A percentile compares a stretch with the other conserved stretches of the same genome.
Evolutionary conservation across 352 stramenopile species (phyloP).

Genomic region (Phytophthora uliginosa): DNA sequence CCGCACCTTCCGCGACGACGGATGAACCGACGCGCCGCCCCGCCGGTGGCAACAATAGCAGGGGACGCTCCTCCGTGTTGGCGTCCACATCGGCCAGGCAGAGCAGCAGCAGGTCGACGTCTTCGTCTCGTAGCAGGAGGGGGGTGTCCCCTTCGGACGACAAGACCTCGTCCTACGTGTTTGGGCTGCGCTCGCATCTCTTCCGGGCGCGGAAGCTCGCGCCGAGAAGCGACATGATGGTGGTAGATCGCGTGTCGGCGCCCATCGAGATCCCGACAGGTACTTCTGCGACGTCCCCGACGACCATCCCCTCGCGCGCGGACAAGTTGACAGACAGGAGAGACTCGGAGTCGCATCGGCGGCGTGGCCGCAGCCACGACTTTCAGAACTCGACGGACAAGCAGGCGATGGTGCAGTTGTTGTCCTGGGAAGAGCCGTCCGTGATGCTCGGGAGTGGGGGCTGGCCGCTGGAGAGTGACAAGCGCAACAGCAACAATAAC

Average conservation of each 20-base stretch:
- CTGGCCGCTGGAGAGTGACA: constrained; percentile 42
- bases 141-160: constrained; percentile 25
- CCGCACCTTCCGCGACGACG: constrained; percentile 2
- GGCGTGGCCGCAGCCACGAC: constrained; percentile 28
- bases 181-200: constrained; percentile 45
- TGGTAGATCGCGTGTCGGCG: constrained; percentile 58
- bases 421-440: constrained; percentile 75
- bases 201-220: constrained; percentile 39
- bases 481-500: constrained; percentile 19
- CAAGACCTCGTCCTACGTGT: constrained; percentile 36
- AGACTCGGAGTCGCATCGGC: constrained; percentile 27
- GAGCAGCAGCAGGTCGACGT: constrained; percentile 28
- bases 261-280: constrained; percentile 73
- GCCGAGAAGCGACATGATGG: constrained; percentile 25
- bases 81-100: constrained; percentile 17
- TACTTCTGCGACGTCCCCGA: constrained; percentile 12
- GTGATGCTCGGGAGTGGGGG: constrained; percentile 48
- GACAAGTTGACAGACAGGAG: constrained; percentile 26
- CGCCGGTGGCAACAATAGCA: constrained; percentile 24
- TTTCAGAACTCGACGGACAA: constrained; percentile 31
- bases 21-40: constrained; percentile 14
- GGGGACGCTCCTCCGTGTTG: constrained; percentile 12
- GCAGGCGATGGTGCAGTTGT: constrained; percentile 45
- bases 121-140: constrained; percentile 25
- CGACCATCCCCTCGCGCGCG: constrained; percentile 17